Evolutionary conservation across 345 rosid species (phyloP), one percentile per base, ranked within the genome.

Genomic region (Eucalyptus erythrocorys): DNA sequence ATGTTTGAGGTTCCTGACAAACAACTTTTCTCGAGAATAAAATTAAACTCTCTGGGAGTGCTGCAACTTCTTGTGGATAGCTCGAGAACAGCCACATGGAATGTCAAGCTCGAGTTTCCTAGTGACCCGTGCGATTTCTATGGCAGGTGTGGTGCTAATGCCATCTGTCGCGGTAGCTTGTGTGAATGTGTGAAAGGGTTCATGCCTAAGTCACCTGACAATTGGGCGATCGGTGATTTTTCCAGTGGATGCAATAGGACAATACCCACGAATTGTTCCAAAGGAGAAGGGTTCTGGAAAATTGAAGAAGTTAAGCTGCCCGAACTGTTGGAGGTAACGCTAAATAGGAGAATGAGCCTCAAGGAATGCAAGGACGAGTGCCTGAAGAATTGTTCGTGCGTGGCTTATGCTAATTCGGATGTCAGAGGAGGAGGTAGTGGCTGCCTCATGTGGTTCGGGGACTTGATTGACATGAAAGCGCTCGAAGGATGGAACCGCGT

Each of bases 141-240:
- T 51, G 57, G 57, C 10, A 51, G 57, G 57, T 51, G 57, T 19
- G 57, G 10, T 51, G 57, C 57, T 51, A 51, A 51, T 51, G 55
- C 57, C 57, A 51, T 51, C 10, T 51, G 57, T 19, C 4, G 57
- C 57, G 8, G 5, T 30, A 42, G 27, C n/a, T 34, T 81, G 24
- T 64, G 92, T 71, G 45, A 90, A 32, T 94, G 95, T 80, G 68
- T 91, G 80, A 61, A 88, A 26, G 94, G 94, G 19, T 94, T 93
- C 55, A 30, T 66, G 49, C 92, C 94, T 16, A 90, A 15, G 47
- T 91, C 89, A 13, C 89, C 48, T 14, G 86, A 90, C 4, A 86
- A 90, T 13, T 93, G 93, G 95, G 87, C 48, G 43, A 34, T 87
- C 11, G 37, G 87, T 55, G 51, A 86, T 45, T 87, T 89, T 88